Conservation (phyloP, 1,139 yeast species). For the Lodderomyces oxycetoniae region DNA sequence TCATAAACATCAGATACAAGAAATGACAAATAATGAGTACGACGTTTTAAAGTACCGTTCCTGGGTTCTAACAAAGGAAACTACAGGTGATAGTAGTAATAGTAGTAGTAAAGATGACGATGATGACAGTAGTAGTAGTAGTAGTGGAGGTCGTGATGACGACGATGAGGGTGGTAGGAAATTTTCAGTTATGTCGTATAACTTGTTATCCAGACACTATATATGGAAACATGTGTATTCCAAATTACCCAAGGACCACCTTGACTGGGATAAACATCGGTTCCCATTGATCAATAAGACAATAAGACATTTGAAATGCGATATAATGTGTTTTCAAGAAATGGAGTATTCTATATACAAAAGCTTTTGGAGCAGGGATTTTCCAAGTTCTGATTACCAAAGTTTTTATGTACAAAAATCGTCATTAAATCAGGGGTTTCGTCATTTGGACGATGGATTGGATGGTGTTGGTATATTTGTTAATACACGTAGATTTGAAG, state of each 20-base stretch:
- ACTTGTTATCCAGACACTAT: slow-evolving; percentile 52
- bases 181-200: slow-evolving; percentile 44
- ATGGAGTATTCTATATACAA: slow-evolving; percentile 47
- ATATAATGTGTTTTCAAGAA: slow-evolving; percentile 60
- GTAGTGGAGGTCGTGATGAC: slow-evolving; percentile 15
- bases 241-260: slow-evolving; percentile 40
- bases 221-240: slow-evolving; percentile 54
- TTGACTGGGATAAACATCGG: slow-evolving; percentile 43
- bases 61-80: slow-evolving; percentile 15
- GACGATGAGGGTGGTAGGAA: slow-evolving; percentile 3
- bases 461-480: slow-evolving; percentile 58
- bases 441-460: slow-evolving; percentile 33
- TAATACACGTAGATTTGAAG: slow-evolving; percentile 41
- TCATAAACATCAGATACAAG: not conserved
- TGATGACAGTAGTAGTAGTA: slow-evolving; percentile 22
- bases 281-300: slow-evolving; percentile 39
- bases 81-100: slow-evolving; percentile 1
- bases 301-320: slow-evolving; percentile 39
- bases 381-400: slow-evolving; percentile 31
- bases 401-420: slow-evolving; percentile 47
- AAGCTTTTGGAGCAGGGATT: slow-evolving; percentile 35
- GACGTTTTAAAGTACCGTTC: slow-evolving; percentile 23
- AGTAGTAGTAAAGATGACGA: slow-evolving; percentile 8
- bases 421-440: slow-evolving; percentile 37
- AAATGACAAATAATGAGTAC: slow-evolving; percentile 10